Evolutionary conservation across 1,284 basidiomycete genomes (phyloP).

Genomic region (Apiotrichum gracile): DNA sequence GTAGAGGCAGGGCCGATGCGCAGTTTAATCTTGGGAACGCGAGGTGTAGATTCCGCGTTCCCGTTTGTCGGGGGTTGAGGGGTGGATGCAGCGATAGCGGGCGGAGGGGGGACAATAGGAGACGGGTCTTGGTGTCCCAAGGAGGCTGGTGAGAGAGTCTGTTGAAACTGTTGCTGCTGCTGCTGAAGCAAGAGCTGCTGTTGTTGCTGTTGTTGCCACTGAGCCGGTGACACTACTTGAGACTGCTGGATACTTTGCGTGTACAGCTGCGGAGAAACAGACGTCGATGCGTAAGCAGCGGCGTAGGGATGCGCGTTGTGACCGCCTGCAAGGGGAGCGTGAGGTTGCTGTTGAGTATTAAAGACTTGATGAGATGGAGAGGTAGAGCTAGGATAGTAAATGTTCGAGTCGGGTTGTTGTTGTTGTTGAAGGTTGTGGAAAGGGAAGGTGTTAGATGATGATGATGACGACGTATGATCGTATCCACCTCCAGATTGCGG

Average conservation of each 20-base stretch:
- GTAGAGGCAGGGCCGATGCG: not conserved
- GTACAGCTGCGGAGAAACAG: not conserved
- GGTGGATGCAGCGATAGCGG: not conserved
- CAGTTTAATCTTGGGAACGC: conserved; percentile 21
- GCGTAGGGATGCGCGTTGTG: not conserved
- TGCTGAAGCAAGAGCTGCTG: not conserved
- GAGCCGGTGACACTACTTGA: not conserved
- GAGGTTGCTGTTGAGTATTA: not conserved
- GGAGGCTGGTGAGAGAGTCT: not conserved
- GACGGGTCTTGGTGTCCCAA: not conserved
- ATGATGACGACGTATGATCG: no score
- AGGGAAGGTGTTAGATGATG: no score
- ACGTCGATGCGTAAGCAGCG: not conserved
- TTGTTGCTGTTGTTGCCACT: conserved; percentile 2
- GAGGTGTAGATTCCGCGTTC: not conserved
- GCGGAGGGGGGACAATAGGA: not conserved
- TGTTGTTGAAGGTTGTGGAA: no score
- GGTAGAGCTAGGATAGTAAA: not conserved
- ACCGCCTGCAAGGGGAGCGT: not conserved
- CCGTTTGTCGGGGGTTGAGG: not conserved
- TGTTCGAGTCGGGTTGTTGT: no score
- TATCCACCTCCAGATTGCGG: no score
- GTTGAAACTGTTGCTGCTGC: not conserved
- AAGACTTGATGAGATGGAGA: not conserved
- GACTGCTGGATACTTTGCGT: not conserved